These are phyloP conservation scores for Ajuga reptans DNA, from an alignment of 305 asterid species.

Conservation along the genomic window DNA sequence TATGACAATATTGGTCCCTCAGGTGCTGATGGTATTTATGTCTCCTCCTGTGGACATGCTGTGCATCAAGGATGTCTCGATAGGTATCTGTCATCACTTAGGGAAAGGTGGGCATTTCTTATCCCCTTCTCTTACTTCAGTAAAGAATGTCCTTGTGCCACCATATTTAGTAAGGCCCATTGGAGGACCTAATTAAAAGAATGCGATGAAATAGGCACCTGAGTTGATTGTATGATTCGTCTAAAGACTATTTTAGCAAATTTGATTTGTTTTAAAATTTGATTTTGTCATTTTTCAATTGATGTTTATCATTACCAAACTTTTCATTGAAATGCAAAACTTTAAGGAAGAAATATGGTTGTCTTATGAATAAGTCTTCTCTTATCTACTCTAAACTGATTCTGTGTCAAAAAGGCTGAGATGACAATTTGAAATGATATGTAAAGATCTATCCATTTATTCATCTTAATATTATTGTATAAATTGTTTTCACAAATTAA, in stretches of 20 bases:
- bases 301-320: not conserved
- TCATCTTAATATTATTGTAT: not conserved
- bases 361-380: no score
- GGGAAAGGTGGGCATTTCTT: constrained; percentile 63
- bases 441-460: not conserved
- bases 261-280: not conserved
- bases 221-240: not conserved
- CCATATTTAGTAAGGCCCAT: not conserved
- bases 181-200: not conserved
- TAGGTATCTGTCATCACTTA: constrained; percentile 75
- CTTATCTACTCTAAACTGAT: not conserved
- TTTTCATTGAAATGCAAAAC: not conserved
- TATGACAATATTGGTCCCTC: constrained; percentile 60
- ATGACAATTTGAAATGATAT: not conserved
- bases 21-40: constrained; percentile 67
- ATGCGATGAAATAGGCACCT: not conserved
- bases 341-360: no score
- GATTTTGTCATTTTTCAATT: not conserved
- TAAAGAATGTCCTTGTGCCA: constrained; percentile 10
- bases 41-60: constrained; percentile 98
- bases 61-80: constrained; percentile 97
- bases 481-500: no score
- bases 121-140: not conserved
- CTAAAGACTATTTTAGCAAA: not conserved
- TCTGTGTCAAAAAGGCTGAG: not conserved